Base-by-base conservation (phyloP, 2,329 filamentous ascomycete species). In the Botrytis fabae region DNA sequence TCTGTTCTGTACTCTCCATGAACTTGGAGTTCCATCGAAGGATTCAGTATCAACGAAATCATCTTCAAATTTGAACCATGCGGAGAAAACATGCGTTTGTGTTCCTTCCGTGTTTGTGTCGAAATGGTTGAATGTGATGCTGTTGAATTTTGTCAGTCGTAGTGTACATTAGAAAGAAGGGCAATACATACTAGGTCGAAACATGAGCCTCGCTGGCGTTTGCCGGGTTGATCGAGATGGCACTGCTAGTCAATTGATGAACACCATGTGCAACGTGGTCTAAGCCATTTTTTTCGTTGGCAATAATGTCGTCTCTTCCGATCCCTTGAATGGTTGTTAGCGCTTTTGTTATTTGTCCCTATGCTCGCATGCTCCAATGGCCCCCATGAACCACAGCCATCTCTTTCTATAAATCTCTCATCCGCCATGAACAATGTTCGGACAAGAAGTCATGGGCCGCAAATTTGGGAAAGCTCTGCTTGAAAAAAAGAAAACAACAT, bases 1-100 rank as follows among this genome's bases (percentile, higher is more conserved):
- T 46, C 70, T 66, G 18, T 59, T 35, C 62, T 68, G 65, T 18
- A 71, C 70, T 22, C 62, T 66, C 70, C 70, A 71, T 22, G 61
- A 59, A 18, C 70, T 71, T 9, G 57, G 40, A 59, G 40, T 68
- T 22, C 62, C 46, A 38, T 59, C 62, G 12, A 59, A 68, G 5
- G 57, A 61, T 40, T 51, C 25, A 3, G 70, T 71, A 48, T 71
- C 61, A 35, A 71, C 40, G 28, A 48, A 71, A 28, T 66, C 35
- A 68, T 71, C 70, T 16, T n/a, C 48, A 40, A 46, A 71, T 38
- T 46, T 71, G 14, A 44, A 35, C 61, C 61, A 71, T 22, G 70
- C 38, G 20, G 16, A 6, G 18, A 32, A 12, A 20, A 71, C 20
- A 25, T 66, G 46, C 28, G 48, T 51, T 51, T 71, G 48, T 20